Percentiles rank a stretch among this genome's conserved stretches.
phyloP scores from a whole-genome alignment of 208 protist species.

The Acanthamoeba culbertsoni region DNA sequence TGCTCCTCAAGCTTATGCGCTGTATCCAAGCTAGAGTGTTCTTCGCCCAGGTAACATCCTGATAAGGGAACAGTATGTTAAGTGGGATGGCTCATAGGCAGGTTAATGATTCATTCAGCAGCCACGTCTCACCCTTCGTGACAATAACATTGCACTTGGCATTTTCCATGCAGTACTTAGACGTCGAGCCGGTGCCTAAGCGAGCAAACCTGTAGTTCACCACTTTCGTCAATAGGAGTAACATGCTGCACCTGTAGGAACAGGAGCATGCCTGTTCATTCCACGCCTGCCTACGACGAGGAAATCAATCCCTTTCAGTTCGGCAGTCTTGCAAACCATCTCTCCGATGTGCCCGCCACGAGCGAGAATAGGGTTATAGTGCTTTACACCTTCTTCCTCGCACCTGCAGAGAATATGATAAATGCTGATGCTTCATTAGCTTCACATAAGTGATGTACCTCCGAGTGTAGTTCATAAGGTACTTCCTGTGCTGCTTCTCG shows the following conservation, averaged over 20 bases:
- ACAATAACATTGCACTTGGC: slow-evolving; percentile 21
- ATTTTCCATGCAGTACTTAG: slow-evolving; percentile 20
- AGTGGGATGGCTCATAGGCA: too few species aligned
- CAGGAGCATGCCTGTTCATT: neutral
- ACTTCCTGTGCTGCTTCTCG: neutral
- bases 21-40: neutral
- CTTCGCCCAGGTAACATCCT: neutral
- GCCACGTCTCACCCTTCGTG: neutral
- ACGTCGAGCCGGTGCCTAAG: neutral
- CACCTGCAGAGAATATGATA: neutral
- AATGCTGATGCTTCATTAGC: neutral
- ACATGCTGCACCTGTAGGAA: too few species aligned
- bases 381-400: neutral
- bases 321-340: neutral
- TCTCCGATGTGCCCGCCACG: neutral
- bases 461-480: neutral
- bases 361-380: slow-evolving; percentile 23
- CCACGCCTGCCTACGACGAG: slow-evolving; percentile 23
- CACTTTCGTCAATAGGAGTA: too few species aligned
- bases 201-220: neutral
- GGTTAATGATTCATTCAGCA: too few species aligned
- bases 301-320: slow-evolving; percentile 28
- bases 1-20: neutral
- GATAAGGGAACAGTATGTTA: neutral
- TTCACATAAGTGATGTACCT: neutral